A percentile compares a stretch with the other conserved stretches of the same genome.
Conservation (phyloP, 495 filamentous ascomycete genomes). For the Daldinia decipiens region DNA sequence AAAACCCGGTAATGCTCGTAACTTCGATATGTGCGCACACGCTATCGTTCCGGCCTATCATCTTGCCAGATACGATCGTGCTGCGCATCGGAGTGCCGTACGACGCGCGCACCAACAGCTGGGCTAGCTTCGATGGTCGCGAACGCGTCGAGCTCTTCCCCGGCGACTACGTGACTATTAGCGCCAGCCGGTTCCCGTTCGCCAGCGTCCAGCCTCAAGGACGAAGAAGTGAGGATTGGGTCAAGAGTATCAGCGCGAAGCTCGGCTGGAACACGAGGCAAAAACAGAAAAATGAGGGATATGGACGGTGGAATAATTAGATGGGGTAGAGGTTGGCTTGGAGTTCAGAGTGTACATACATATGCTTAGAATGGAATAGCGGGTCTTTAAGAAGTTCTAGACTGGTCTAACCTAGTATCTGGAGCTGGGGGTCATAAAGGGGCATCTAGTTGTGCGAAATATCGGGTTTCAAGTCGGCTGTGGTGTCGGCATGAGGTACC, state of each 20-base stretch:
- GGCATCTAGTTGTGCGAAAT: too few relatives aligned
- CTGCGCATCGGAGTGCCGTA: conserved; percentile 92
- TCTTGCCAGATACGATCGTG: conserved; percentile 94
- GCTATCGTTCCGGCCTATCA: conserved; percentile 92
- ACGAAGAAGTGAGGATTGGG: conserved; percentile 85
- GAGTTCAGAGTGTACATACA: not conserved
- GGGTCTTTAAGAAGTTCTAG: not conserved
- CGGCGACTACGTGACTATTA: conserved; percentile 96
- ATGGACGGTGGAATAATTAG: conserved; percentile 61
- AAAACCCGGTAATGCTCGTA: conserved; percentile 95
- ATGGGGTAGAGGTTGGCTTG: not conserved
- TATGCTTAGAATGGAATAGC: not conserved
- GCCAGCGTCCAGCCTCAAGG: conserved; percentile 84
- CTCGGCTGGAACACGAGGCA: conserved; percentile 94
- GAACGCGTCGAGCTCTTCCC: conserved; percentile 86
- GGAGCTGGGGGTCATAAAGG: not conserved
- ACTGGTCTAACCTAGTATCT: not conserved
- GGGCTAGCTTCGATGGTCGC: conserved; percentile 97
- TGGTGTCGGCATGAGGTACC: not conserved
- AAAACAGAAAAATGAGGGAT: conserved; percentile 69
- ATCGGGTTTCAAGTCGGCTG: not conserved
- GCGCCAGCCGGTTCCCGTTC: conserved; percentile 91
- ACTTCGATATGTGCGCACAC: conserved; percentile 97
- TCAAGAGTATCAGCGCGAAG: conserved; percentile 88
- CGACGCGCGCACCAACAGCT: conserved; percentile 85